Evolutionary conservation across 2,329 filamentous ascomycete species (phyloP), one percentile per base, ranked within the genome.

Genomic region (Ophiostoma sp.): DNA sequence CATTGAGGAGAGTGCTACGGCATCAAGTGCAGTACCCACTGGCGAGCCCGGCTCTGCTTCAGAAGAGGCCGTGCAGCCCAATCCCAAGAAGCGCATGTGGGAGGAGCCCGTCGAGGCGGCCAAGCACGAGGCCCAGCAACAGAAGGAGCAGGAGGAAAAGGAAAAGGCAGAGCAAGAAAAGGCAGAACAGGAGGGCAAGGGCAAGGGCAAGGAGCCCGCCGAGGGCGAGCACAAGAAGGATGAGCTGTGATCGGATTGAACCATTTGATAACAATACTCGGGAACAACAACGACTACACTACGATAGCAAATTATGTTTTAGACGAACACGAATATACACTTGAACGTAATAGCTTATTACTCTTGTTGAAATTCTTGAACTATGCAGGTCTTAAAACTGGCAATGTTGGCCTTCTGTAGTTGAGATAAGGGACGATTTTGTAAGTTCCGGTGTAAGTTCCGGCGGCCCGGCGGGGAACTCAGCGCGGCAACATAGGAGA

Each of bases 11-110:
- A 25, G 72, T 31, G 50, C 72, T 75, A 42, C 70, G 70, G 39
- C 57, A 55, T 31, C 66, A 1, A 19, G 5, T 28, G 28, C 66
- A 1, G 42, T 75, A 76, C 6, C 50, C 31, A 42, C 39, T n/a
- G 31, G 69, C 78, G 76, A 72, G 45, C 22, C 42, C 15, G 25
- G 33, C n/a, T 52, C 50, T 3, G 36, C 45, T 75, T 83, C 79
- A 78, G 68, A 80, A 80, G 76, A 80, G 3, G 45, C 66, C 28
- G 64, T 31, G 15, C 64, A 68, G 33, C 78, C 79, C 36, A 90
- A 90, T 79, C 87, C 87, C 7, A 90, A 87, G 83, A 90, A 90
- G 82, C 86, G 88, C 81, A 86, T 87, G 81, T 89, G 88, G 83
- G 88, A 90, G 76, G 87, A 87, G 73, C 74, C 77, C 15, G 74